Base-by-base conservation (phyloP, 495 filamentous ascomycete species). In the Penicillium simplicissimum region DNA sequence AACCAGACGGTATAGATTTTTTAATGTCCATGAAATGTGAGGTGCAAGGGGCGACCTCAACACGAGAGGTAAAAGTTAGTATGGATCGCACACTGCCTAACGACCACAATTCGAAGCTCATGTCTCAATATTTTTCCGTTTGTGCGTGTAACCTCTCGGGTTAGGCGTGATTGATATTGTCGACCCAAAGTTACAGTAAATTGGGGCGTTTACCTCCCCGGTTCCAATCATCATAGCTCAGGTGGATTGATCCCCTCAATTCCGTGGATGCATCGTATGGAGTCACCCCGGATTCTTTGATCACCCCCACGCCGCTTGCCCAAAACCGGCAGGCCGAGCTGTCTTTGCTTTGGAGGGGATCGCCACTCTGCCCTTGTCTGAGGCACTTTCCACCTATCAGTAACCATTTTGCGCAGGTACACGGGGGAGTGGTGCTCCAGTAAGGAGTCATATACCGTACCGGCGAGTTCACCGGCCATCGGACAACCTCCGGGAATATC, bases 271-370 rank as follows among this genome's bases (percentile, higher is more conserved):
- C 23, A 25, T 25, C 1, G 23, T 25, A 3, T 25, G 28, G 28
- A 31, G 36, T 52, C 15, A 40, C 58, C 58, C 61, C 61, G 55
- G 55, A 64, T 67, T 54, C 48, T 7, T 31, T 35, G 36, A 19
- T 63, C 60, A 58, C 60, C 65, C 65, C 61, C 65, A 67, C 61
- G 65, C 57, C 54, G 55, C 43, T 55, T 65, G 19, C 23, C 54
- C 55, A 15, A n/a, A 48, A 8, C 11, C 17, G 52, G 53, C 31
- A 58, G 55, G 58, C 25, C 55, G 7, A 25, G 33, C 8, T 40
- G 19, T 10, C 1, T n/a, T 13, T 42, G 8, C 42, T 17, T 17
- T 25, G 33, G 55, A 43, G 33, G 34, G 42, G 49, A 45, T 61
- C 59, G 23, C 35, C 49, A 43, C 37, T 31, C 23, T 14, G 0